Base-by-base conservation (phyloP, 2,329 filamentous ascomycete species). In the Teratosphaeria gauchensis region DNA sequence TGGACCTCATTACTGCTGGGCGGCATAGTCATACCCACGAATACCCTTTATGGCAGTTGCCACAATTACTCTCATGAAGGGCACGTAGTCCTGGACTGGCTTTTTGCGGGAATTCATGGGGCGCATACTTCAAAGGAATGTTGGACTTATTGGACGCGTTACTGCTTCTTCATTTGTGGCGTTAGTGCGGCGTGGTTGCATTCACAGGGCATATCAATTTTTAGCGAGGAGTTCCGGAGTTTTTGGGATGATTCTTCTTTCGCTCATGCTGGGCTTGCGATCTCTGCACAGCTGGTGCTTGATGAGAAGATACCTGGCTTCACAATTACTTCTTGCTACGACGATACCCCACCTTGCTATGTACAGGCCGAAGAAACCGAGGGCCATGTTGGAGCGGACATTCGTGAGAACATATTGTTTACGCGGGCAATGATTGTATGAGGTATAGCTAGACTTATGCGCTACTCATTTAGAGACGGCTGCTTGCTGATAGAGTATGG, bases 211-310 rank as follows among this genome's bases (percentile, higher is more conserved):
- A 48, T 48, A 48, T 48, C 42, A n/a, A 48, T 48, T 65, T 28
- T 66, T 62, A 69, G 67, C 67, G 65, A 68, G 66, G 66, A 60
- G 66, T 68, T 66, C 30, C 2, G 63, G 64, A 63, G 64, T 62
- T 57, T 62, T 62, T 62, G 66, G 67, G 64, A 67, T 69, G 64
- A 67, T 62, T 67, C 61, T 60, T 65, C 62, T 65, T 58, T 51
- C 30, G 14, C 51, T 35, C 31, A 30, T 53, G 30, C 35, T 32
- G 16, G 21, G 51, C 28, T 21, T n/a, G 46, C 31, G 11, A 35
- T 31, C 21, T 9, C 24, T 32, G 21, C 31, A 51, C 55, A 51
- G 55, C 53, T 54, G 53, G 35, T 42, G 56, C 56, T 59, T 56
- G 51, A 58, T 58, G 64, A 65, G 66, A 64, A 58, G 65, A 67